Evolutionary conservation across 805 yeast genomes (phyloP), one percentile per base, ranked within the genome.

Genomic region (Candida stauntonica): DNA sequence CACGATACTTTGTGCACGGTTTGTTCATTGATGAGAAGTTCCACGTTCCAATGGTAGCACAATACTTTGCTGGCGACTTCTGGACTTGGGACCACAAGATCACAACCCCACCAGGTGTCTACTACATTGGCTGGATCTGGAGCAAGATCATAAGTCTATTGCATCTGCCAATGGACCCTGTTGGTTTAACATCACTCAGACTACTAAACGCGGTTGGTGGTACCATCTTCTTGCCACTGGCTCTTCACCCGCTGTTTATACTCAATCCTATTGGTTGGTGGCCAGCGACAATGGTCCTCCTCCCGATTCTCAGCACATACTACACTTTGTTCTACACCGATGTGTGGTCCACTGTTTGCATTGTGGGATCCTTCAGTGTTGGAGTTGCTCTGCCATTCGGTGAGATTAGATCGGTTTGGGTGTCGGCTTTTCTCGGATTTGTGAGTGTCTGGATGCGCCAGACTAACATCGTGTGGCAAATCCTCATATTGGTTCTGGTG

Each of bases 81-180:
- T 38, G 46, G n/a, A 52, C 64, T 1, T 88, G 96, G 96, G 87
- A 93, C 58, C 71, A 79, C 11, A 89, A 91, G 55, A 87, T 93
- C 56, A 91, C 99, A 2, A 93, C 99, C 0, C 99, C 99, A 1
- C 98, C 98, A 1, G 99, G 98, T 0, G 64, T 91, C 14, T 91
- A 93, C 56, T 35, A 69, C 3, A 45, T 78, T 11, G 73, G 74
- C 2, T 63, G 59, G 47, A 7, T 63, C 1, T 63, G 61, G 49
- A 48, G 63, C 16, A 52, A 58, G 27, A 36, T 62, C 26, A 29
- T 45, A 14, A 17, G 51, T 20, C 26, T 48, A 7, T 30, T 53
- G 45, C 50, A 52, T 39, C 9, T 44, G 19, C 46, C 58, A 4
- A 44, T 63, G 42, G 39, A 60, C 20, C 46, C 55, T 1, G 63